Evolutionary conservation across 208 protist genomes (phyloP), one percentile per base, ranked within the genome.

Genomic region (Crithidia bombi): DNA sequence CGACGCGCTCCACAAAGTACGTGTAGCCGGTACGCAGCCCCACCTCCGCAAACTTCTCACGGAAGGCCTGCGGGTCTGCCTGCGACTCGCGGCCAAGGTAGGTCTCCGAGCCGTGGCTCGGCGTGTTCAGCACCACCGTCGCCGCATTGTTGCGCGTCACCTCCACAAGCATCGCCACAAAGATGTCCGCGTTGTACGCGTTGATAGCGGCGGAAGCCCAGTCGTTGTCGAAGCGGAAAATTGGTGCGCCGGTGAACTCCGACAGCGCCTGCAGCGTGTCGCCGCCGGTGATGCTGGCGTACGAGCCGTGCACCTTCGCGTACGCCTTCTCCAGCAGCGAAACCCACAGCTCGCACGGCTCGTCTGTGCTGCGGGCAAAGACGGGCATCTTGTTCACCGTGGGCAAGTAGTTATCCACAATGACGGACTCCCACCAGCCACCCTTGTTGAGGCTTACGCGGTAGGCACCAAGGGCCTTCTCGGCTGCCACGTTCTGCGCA

Each of bases 251-350:
- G 49, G 78, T 81, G 35, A 89, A 62, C 57, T 93, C 86, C 41
- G 81, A 67, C 59, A 96, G 67, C 19, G 83, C 86, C 30, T 92
- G 57, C 15, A 83, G 63, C 17, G 81, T 56, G 35, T 89, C 80
- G 25, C 85, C 90, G 49, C 47, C 79, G 43, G 69, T 56, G n/a
- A 96, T 89, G 30, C 79, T 79, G 3, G 82, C 77, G 78, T 93
- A 96, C 17, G 79, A 85, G 39, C 89, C 89, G 72, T 89, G 64
- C 21, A 85, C 33, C 76, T 95, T 96, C 36, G 90, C 90, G 78
- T 96, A 95, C 15, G 87, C 91, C 83, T 96, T 96, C 66, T 96
- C 81, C 41, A 94, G 64, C 28, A 96, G 58, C 14, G 83, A 73
- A n/a, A 81, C 74, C 91, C 91, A 96, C 39, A 94, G 59, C 64